Base-by-base conservation (phyloP, 2,329 filamentous ascomycete species). In the Botrytis elliptica region DNA sequence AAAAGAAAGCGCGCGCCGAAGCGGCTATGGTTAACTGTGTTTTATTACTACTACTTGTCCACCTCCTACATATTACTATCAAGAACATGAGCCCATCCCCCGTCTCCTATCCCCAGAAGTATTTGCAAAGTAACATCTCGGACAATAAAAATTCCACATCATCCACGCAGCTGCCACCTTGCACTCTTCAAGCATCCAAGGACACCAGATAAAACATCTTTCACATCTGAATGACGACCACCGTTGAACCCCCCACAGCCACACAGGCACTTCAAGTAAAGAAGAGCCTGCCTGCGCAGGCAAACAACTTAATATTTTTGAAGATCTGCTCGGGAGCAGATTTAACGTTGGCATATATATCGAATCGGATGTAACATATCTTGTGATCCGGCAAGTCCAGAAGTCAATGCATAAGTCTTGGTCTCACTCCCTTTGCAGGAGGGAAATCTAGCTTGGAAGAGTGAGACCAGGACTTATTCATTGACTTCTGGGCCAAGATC, bases 401-500 rank as follows among this genome's bases (percentile, higher is more conserved):
- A 46, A 20, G 44, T 60, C 29, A 14, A n/a, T 22, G 36, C 42
- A 9, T 63, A 63, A 55, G 25, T n/a, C 49, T 16, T 55, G 49
- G 49, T n/a, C 49, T n/a, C 49, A 55, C 12, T 25, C n/a, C 25
- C 60, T 87, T 98, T 98, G 93, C 95, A 98, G 16, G 94, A 97
- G 0, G 92, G 92, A 87, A 97, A 98, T 76, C 95, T 94, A 81
- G 91, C 92, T 85, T 98, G 95, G 89, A 98, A 99, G 69, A 98
- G 91, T 40, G 95, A 97, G 72, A 98, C 95, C 75, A 98, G 88
- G 74, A 98, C 95, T 81, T 97, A 98, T 86, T 99, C 96, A 84
- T 98, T 98, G 79, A 98, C 96, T 84, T 98, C 96, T 18, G 96
- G 96, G 75, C 95, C 96, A 76, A 99, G 91, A 82, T 98, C 96